Evolutionary conservation across 2,329 filamentous ascomycete species (phyloP).

Genomic region (Emmonsia crescens): DNA sequence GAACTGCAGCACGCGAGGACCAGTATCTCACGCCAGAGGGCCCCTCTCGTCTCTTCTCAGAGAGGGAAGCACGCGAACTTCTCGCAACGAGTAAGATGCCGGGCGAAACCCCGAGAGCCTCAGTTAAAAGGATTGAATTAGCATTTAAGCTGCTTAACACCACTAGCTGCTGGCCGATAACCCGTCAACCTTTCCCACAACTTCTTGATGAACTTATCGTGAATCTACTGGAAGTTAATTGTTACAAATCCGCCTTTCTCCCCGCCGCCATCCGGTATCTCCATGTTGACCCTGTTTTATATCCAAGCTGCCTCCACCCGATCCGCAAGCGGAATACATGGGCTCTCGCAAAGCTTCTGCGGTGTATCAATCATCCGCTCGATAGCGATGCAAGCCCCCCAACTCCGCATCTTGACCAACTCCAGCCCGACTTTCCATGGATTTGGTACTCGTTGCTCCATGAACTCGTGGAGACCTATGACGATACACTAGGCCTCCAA

Average conservation of each 20-base stretch:
- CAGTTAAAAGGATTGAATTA: constrained; percentile 26
- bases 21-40: constrained; percentile 12
- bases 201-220: constrained; percentile 45
- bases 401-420: constrained; percentile 15
- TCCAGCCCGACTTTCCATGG: constrained; percentile 20
- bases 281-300: constrained; percentile 42
- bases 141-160: constrained; percentile 32
- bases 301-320: constrained; percentile 39
- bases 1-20: constrained; percentile 14
- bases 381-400: constrained; percentile 10
- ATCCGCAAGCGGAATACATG: constrained; percentile 41
- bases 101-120: constrained; percentile 18
- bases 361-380: constrained; percentile 14
- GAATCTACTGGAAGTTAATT: constrained; percentile 32
- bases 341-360: constrained; percentile 23
- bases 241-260: constrained; percentile 39
- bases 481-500: not conserved
- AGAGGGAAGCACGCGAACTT: constrained; percentile 17
- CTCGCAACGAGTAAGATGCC: constrained; percentile 16
- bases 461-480: constrained; percentile 18
- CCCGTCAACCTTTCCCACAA: constrained; percentile 45
- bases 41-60: constrained; percentile 12
- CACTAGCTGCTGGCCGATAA: constrained; percentile 36
- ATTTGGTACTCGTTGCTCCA: constrained; percentile 26
- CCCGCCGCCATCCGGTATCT: constrained; percentile 44